These are phyloP conservation scores for Schwanniomyces vanrijiae DNA, from an alignment of 805 yeast species.

Conservation along the genomic window DNA sequence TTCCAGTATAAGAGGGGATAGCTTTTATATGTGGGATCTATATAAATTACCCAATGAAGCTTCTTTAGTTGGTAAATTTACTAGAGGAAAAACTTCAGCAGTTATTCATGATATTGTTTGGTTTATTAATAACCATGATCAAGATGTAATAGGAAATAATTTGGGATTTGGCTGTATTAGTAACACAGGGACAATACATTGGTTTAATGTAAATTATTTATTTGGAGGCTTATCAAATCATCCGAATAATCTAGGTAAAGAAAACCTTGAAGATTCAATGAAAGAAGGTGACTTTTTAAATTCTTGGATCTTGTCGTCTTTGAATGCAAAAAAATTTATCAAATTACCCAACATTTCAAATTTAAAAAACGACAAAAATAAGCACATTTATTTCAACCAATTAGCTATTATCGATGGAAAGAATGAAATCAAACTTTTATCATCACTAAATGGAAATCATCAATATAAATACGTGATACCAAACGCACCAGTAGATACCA, in stretches of 20 bases:
- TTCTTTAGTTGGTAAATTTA: conserved; percentile 55
- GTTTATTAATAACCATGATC: conserved; percentile 42
- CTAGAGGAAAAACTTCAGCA: conserved; percentile 64
- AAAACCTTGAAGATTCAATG: conserved; percentile 6
- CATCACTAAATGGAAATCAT: conserved; percentile 39
- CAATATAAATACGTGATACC: conserved; percentile 45
- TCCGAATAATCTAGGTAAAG: conserved; percentile 23
- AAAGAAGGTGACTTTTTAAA: conserved; percentile 24
- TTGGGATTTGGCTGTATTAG: conserved; percentile 54
- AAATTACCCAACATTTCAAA: conserved; percentile 20
- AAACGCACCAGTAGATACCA: conserved; percentile 17
- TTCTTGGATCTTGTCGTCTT: conserved; percentile 49
- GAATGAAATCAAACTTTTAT: conserved; percentile 30
- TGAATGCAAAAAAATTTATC: conserved; percentile 26
- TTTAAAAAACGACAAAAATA: conserved; percentile 4
- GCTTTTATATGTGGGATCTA: conserved; percentile 63
- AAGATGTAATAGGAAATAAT: conserved; percentile 24
- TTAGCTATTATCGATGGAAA: conserved; percentile 33
- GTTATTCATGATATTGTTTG: conserved; percentile 51
- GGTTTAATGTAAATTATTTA: conserved; percentile 50
- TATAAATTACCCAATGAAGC: conserved; percentile 51
- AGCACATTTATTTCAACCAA: conserved; percentile 21
- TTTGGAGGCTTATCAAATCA: conserved; percentile 28
- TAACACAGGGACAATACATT: conserved; percentile 60
- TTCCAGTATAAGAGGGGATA: conserved; percentile 59